Conservation (phyloP, 2,329 filamentous ascomycete species). For the Paracorniculantispora psalliotae region DNA sequence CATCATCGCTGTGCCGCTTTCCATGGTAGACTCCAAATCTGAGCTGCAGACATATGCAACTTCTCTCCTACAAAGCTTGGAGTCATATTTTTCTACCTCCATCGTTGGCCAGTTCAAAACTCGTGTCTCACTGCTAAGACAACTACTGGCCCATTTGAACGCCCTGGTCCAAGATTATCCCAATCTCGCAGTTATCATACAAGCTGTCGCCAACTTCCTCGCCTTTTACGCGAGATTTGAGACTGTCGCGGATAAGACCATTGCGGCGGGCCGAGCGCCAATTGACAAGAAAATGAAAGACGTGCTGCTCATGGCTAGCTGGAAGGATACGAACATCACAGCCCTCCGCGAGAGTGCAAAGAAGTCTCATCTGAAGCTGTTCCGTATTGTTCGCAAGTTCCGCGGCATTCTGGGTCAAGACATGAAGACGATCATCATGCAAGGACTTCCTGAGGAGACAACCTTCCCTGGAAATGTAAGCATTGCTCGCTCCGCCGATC, state of each 20-base stretch:
- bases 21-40: constrained; percentile 53
- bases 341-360: constrained; percentile 84
- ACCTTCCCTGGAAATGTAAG: constrained; percentile 21
- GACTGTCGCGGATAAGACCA: constrained; percentile 56
- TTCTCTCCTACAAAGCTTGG: constrained; percentile 69
- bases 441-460: constrained; percentile 52
- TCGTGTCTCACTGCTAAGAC: constrained; percentile 65
- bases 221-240: constrained; percentile 69
- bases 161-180: constrained; percentile 57
- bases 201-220: constrained; percentile 72
- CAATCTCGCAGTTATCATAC: constrained; percentile 51
- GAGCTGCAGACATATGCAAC: constrained; percentile 60
- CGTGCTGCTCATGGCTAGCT: constrained; percentile 87
- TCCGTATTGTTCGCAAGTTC: constrained; percentile 88
- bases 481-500: neutral
- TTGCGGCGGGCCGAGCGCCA: constrained; percentile 61
- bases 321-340: constrained; percentile 96
- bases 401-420: constrained; percentile 72
- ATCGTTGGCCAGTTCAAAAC: constrained; percentile 75
- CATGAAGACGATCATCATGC: constrained; percentile 58
- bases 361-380: constrained; percentile 86
- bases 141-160: constrained; percentile 60
- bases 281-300: constrained; percentile 94
- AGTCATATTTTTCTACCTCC: constrained; percentile 72
- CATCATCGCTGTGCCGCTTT: constrained; percentile 69